phyloP scores from a whole-genome alignment of 306 rosid species.

The Prunus kanzakura region DNA sequence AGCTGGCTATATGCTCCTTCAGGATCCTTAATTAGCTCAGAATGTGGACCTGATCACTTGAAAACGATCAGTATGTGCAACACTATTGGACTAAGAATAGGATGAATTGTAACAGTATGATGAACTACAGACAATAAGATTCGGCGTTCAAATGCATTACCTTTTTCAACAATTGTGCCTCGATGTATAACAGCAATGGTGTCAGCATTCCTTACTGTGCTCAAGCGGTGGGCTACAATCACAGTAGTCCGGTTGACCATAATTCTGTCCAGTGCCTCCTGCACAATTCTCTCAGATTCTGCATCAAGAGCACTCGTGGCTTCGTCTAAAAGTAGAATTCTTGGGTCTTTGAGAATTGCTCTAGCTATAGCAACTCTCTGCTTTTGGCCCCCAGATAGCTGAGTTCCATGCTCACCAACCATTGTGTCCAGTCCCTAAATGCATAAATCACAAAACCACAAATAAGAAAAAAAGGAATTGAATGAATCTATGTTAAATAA shows the following conservation, averaged over 20 bases:
- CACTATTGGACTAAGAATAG: neutral
- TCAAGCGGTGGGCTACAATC: constrained; percentile 67
- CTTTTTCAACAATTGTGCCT: constrained; percentile 63
- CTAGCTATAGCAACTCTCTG: constrained; percentile 52
- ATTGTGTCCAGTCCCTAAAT: constrained; percentile 56
- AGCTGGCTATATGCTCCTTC: constrained; percentile 69
- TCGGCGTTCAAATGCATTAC: constrained; percentile 13
- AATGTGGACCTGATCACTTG: constrained; percentile 53
- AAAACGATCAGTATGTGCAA: constrained; percentile 7
- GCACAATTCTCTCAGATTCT: constrained; percentile 66
- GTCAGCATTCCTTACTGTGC: constrained; percentile 55
- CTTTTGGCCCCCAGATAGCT: constrained; percentile 66
- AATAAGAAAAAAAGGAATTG: neutral
- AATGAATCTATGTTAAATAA: neutral
- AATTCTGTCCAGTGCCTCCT: constrained; percentile 58
- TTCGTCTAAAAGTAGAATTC: constrained; percentile 65
- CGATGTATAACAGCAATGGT: constrained; percentile 59
- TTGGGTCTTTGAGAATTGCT: constrained; percentile 65
- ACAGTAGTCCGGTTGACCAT: constrained; percentile 63
- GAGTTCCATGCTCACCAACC: constrained; percentile 82
- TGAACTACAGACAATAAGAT: neutral
- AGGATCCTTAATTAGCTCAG: constrained; percentile 47
- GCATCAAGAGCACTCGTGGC: constrained; percentile 71
- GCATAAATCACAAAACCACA: neutral
- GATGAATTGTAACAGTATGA: neutral